Conservation (phyloP, 2,329 filamentous ascomycete genomes). For the Cordyceps farinosa region DNA sequence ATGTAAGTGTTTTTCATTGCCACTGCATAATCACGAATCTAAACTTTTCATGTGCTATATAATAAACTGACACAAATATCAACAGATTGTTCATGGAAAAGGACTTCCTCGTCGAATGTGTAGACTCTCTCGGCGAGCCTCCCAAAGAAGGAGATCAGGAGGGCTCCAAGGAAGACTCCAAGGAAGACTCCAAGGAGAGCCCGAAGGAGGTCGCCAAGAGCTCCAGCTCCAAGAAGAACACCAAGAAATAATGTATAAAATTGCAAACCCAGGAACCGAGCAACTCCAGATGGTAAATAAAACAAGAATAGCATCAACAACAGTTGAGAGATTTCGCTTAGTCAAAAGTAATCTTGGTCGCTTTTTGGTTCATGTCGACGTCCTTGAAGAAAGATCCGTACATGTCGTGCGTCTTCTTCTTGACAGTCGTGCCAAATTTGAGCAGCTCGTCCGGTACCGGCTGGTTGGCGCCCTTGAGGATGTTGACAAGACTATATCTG, state of each 20-base stretch:
- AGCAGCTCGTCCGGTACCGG: slow-evolving; percentile 83
- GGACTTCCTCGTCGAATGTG: slow-evolving; percentile 49
- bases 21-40: not conserved
- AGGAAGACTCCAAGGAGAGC: not conserved
- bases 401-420: slow-evolving; percentile 95
- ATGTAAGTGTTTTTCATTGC: slow-evolving; percentile 52
- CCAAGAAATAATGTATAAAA: slow-evolving; percentile 13
- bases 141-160: slow-evolving; percentile 28
- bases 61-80: slow-evolving; percentile 17
- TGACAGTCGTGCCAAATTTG: slow-evolving; percentile 96
- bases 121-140: slow-evolving; percentile 39
- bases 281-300: slow-evolving; percentile 7
- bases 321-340: slow-evolving; percentile 25
- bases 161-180: not conserved
- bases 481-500: slow-evolving; percentile 72
- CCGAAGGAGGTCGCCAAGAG: not conserved
- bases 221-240: slow-evolving; percentile 4
- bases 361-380: slow-evolving; percentile 74
- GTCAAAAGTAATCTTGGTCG: slow-evolving; percentile 91
- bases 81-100: slow-evolving; percentile 53
- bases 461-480: slow-evolving; percentile 90
- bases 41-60: slow-evolving; percentile 5
- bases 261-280: not conserved
- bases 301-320: slow-evolving; percentile 4
- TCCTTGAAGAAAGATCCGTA: slow-evolving; percentile 97